Evolutionary conservation across 2,329 filamentous ascomycete genomes (phyloP).

Genomic region (Dryadomyces sulphureus): DNA sequence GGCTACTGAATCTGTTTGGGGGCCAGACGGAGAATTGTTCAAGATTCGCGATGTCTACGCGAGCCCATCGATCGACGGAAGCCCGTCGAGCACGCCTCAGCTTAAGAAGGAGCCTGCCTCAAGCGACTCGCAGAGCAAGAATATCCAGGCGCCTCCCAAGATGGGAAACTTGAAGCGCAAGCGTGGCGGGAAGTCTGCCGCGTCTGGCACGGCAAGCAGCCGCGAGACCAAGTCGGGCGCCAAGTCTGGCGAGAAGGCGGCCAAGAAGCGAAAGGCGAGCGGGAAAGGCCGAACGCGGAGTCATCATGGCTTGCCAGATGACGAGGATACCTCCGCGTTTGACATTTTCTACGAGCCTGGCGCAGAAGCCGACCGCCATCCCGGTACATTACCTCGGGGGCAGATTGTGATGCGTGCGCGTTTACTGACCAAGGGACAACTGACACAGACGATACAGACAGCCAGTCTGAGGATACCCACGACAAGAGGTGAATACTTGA

Average conservation of each 20-base stretch:
- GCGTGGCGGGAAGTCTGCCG: neutral
- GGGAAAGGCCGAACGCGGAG: neutral
- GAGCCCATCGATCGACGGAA: constrained; percentile 35
- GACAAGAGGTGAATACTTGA: neutral
- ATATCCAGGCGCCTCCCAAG: neutral
- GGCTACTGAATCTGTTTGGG: constrained; percentile 50
- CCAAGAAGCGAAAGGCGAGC: neutral
- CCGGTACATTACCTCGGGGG: no score
- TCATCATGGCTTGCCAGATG: neutral
- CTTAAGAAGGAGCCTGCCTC: constrained; percentile 4
- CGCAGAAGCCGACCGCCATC: no score
- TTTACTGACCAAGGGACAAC: neutral
- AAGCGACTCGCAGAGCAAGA: neutral
- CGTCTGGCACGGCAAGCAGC: neutral
- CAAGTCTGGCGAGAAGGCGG: neutral
- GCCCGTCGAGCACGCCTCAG: constrained; percentile 25
- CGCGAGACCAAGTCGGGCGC: constrained; percentile 2
- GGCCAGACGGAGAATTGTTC: constrained; percentile 32
- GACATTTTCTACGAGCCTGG: constrained; percentile 9
- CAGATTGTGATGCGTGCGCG: no score
- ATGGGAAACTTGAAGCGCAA: neutral
- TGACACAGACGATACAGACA: neutral
- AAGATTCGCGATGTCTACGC: constrained; percentile 45
- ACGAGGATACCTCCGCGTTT: neutral
- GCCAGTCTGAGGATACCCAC: no score